These are phyloP conservation scores for Lichtheimia hyalospora DNA, from an alignment of 371 early-diverging fungal genomes.

Conservation along the genomic window DNA sequence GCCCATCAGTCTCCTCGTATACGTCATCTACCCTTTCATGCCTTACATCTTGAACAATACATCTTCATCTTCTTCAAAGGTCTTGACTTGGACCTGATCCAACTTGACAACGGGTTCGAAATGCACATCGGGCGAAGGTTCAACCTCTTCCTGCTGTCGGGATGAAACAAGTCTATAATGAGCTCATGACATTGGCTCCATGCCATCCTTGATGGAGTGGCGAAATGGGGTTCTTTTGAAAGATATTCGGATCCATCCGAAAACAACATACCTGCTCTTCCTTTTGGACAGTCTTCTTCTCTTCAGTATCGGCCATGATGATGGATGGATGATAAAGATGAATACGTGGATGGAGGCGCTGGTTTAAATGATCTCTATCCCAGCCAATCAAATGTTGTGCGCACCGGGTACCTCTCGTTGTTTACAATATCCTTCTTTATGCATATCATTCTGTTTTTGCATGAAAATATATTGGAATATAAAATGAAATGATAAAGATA, in stretches of 20 bases:
- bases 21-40: neutral
- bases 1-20: neutral
- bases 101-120: constrained; percentile 96
- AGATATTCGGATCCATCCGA: constrained; percentile 7
- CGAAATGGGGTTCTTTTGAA: neutral
- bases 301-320: constrained; percentile 35
- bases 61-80: constrained; percentile 94
- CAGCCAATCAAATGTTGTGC: no score
- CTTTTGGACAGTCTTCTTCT: constrained; percentile 27
- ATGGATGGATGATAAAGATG: constrained; percentile 15
- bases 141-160: constrained; percentile 71
- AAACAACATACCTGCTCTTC: constrained; percentile 21
- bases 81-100: constrained; percentile 90
- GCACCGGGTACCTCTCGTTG: no score
- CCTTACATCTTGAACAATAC: constrained; percentile 93
- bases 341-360: neutral
- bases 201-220: neutral
- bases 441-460: neutral
- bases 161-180: constrained; percentile 8
- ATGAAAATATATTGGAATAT: no score
- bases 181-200: neutral
- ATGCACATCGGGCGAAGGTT: constrained; percentile 88
- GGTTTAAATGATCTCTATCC: constrained; percentile 1
- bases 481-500: no score
- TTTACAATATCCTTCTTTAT: neutral